phyloP scores from a whole-genome alignment of 208 protist species.

The Trypanosoma mega region DNA sequence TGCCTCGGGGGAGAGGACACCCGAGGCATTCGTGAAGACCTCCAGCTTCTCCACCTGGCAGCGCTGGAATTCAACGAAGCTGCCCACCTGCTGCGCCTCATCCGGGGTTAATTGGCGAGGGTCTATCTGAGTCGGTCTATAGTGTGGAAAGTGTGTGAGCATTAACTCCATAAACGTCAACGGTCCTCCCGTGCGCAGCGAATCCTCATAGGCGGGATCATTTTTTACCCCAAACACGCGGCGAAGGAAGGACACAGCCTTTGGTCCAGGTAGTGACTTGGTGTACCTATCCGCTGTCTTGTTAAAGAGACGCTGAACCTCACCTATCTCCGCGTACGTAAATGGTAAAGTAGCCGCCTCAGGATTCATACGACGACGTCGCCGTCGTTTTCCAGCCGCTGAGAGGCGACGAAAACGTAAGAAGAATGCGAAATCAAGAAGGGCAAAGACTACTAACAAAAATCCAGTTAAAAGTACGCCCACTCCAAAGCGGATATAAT shows the following conservation, averaged over 20 bases:
- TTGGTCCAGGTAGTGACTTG: too few relatives aligned
- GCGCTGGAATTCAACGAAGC: constrained; percentile 26
- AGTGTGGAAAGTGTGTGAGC: constrained; percentile 49
- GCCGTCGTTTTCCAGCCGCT: constrained; percentile 31
- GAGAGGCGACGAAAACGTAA: constrained; percentile 36
- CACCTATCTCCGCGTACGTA: constrained; percentile 32
- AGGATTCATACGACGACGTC: constrained; percentile 35
- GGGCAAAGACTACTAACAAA: constrained; percentile 29
- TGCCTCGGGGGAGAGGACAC: constrained; percentile 44
- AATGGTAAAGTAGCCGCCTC: constrained; percentile 36
- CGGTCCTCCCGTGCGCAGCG: constrained; percentile 13
- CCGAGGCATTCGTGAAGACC: constrained; percentile 30
- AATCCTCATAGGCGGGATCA: constrained; percentile 18
- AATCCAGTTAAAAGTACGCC: constrained; percentile 27
- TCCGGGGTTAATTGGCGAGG: constrained; percentile 34
- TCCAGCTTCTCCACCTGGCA: constrained; percentile 33
- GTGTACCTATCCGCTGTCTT: constrained; percentile 15
- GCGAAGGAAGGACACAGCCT: too few relatives aligned
- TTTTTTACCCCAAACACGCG: too few relatives aligned
- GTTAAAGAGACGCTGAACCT: constrained; percentile 31
- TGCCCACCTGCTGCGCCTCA: constrained; percentile 13
- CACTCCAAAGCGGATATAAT: constrained; percentile 32
- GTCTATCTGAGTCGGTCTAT: constrained; percentile 26
- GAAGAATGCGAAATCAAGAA: constrained; percentile 40
- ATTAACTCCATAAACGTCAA: constrained; percentile 58